Base-by-base conservation (phyloP, 1,139 yeast species). In the Candida sp. region DNA sequence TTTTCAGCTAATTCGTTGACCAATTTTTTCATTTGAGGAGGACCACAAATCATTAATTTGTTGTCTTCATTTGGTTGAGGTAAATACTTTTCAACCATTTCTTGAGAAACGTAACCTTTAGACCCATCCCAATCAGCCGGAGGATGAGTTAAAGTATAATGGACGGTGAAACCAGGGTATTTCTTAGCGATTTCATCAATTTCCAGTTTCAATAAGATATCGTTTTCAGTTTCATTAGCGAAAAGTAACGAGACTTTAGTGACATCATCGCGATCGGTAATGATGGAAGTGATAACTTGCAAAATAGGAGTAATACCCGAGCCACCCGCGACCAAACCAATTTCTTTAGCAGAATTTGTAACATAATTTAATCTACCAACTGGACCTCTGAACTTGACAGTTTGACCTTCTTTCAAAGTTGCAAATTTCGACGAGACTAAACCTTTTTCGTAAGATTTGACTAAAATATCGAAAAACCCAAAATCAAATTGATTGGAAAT, bases 241-340 rank as follows among this genome's bases (percentile, higher is more conserved):
- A 75, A 86, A 44, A 86, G 70, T 50, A 86, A 65, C 2, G 79
- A 70, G 43, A 86, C 71, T 45, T 74, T 73, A 35, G 91, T 84
- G 36, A 59, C 38, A 58, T 85, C 91, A 43, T 75, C 81, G 6
- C 87, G 82, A 35, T 83, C 80, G 25, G 90, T 84, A 47, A 84
- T 79, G 43, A 81, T 79, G 38, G 77, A 68, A 34, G 83, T 79
- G 43, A 80, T 67, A 11, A 86, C 84, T 58, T 86, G 90, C 49
- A 86, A 70, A 55, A 84, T 81, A 21, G 95, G 93, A 11, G 95
- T 85, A 47, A 86, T 83, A 43, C 93, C 93, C 0, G 90, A 80
- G 12, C 93, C 93, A 53, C 91, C 93, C n/a, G 91, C 91, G 52
- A 86, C 73, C 67, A 86, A 73, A 11, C 82, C 83, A 49, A 86